These are phyloP conservation scores for Lumnitzera littorea DNA, from an alignment of 345 rosid species.

Conservation along the genomic window DNA sequence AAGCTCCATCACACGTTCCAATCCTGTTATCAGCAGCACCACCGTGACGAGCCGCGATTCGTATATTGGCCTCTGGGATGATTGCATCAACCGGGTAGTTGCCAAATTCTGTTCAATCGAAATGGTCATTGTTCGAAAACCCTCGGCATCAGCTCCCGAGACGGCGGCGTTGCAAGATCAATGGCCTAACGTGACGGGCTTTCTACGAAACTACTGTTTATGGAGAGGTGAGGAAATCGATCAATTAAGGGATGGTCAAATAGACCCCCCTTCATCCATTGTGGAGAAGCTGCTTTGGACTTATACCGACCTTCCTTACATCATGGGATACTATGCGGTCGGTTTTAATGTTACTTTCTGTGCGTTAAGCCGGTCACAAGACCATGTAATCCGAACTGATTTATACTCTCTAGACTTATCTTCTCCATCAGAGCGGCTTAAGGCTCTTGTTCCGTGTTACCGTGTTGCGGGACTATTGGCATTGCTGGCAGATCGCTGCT, in stretches of 20 bases:
- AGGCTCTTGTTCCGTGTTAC: conserved; percentile 78
- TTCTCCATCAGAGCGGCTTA: conserved; percentile 52
- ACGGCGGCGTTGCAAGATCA: conserved; percentile 49
- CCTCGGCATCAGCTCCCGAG: conserved; percentile 23
- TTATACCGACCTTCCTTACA: conserved; percentile 74
- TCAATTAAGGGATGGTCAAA: conserved; percentile 47
- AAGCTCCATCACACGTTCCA: conserved; percentile 48
- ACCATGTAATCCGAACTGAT: conserved; percentile 60
- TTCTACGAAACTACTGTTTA: conserved; percentile 55
- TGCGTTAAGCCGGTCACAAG: conserved; percentile 61
- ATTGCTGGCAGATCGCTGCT: conserved; percentile 62
- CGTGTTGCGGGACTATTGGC: conserved; percentile 71
- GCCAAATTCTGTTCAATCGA: conserved; percentile 68
- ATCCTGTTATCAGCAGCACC: conserved; percentile 33
- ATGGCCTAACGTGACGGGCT: conserved; percentile 93
- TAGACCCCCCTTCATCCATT: conserved; percentile 57
- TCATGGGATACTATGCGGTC: conserved; percentile 77
- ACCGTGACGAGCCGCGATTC: conserved; percentile 71
- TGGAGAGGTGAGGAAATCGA: conserved; percentile 97
- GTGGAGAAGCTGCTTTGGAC: conserved; percentile 83
- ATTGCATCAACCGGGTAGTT: conserved; percentile 68
- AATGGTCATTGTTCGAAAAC: conserved; percentile 49
- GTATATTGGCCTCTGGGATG: conserved; percentile 78
- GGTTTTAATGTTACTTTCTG: conserved; percentile 76
- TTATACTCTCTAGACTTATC: conserved; percentile 60